Evolutionary conservation across 148 eudicot species (phyloP).

Genomic region (Rhododendron ferrugineum): DNA sequence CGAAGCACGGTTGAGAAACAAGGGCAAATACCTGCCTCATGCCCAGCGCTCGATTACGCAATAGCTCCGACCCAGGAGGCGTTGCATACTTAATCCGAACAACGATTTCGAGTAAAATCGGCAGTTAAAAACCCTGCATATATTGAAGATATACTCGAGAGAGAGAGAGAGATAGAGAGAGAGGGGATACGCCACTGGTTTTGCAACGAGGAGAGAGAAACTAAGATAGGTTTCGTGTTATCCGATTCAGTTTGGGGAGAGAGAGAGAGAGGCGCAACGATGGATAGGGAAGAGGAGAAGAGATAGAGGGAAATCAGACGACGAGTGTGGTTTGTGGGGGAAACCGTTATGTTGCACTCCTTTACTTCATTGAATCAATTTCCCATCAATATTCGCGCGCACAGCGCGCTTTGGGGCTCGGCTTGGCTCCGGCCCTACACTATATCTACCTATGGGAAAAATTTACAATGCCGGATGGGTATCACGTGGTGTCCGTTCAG

Average conservation of each 20-base stretch:
- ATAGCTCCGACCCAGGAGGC: background rate
- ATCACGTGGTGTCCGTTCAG: fast-evolving
- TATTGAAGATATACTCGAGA: background rate
- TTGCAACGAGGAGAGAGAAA: background rate
- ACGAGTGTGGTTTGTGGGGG: conserved; percentile 1
- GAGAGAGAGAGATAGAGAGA: background rate
- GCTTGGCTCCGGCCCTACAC: background rate
- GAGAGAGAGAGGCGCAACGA: background rate
- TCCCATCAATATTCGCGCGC: background rate
- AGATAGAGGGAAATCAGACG: background rate
- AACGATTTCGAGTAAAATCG: background rate
- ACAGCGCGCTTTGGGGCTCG: background rate
- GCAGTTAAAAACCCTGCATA: background rate
- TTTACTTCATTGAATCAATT: conserved; percentile 1
- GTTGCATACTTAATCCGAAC: background rate
- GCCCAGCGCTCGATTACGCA: background rate
- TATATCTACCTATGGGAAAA: background rate
- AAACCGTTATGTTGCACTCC: background rate
- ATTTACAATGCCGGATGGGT: no score
- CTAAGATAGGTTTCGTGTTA: background rate
- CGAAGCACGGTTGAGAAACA: background rate
- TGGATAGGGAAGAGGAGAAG: background rate
- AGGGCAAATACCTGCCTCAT: background rate
- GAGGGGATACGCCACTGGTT: background rate
- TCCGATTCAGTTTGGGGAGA: background rate